phyloP scores from a whole-genome alignment of 2,329 filamentous ascomycete genomes.

The Fusarium nanum region DNA sequence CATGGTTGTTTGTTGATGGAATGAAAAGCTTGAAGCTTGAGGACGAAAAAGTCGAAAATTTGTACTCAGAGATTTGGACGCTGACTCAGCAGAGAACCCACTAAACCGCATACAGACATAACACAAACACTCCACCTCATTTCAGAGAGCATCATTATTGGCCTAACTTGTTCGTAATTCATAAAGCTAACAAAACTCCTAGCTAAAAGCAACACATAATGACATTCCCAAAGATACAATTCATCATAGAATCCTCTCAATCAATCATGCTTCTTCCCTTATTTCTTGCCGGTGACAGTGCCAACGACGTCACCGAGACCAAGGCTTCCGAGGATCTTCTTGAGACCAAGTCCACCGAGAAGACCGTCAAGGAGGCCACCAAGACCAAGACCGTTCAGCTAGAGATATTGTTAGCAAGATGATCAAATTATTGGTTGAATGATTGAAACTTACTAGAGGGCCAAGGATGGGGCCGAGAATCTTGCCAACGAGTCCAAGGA shows the following conservation, averaged over 20 bases:
- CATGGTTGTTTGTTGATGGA: conserved; percentile 36
- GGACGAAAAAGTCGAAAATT: conserved; percentile 36
- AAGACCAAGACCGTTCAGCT: conserved; percentile 81
- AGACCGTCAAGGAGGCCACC: conserved; percentile 84
- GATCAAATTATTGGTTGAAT: neutral
- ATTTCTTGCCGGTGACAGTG: conserved; percentile 54
- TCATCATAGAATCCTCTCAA: conserved; percentile 12
- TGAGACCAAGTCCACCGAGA: conserved; percentile 80
- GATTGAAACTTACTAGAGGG: conserved; percentile 22
- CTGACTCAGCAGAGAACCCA: conserved; percentile 17
- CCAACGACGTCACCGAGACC: conserved; percentile 67
- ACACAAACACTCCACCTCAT: neutral
- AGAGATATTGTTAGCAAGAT: conserved; percentile 35
- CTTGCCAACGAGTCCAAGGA: conserved; percentile 85
- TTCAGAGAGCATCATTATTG: conserved; percentile 11
- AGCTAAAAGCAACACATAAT: conserved; percentile 21
- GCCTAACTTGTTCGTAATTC: conserved; percentile 33
- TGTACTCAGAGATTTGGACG: conserved; percentile 22
- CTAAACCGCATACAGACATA: conserved; percentile 5
- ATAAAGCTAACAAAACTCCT: conserved; percentile 33
- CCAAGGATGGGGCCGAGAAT: conserved; percentile 60
- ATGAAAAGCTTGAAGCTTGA: neutral
- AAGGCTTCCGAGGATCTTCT: conserved; percentile 78
- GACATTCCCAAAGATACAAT: conserved; percentile 9
- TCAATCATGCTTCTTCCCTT: conserved; percentile 8